Evolutionary conservation across 164 flowering plant species (phyloP).

Genomic region (Piper betle): DNA sequence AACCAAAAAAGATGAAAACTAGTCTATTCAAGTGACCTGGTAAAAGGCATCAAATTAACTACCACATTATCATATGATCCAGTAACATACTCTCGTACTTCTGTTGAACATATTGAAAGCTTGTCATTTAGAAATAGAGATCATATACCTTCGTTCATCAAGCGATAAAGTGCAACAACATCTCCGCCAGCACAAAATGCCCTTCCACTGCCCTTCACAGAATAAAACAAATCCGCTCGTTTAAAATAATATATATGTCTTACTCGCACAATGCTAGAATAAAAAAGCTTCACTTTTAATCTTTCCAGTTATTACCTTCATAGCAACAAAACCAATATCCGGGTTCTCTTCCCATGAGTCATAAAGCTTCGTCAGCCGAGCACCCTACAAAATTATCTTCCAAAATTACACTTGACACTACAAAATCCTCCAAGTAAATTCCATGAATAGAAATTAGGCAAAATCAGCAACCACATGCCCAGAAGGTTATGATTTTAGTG

Average conservation of each 20-base stretch:
- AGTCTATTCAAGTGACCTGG: no score
- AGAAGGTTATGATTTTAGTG: no score
- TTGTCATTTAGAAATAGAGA: no score
- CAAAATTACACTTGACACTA: background rate
- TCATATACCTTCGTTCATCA: constrained; percentile 42
- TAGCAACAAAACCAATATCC: constrained; percentile 62
- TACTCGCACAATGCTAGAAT: background rate
- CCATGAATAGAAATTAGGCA: background rate
- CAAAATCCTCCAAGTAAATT: background rate
- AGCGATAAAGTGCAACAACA: constrained; percentile 39
- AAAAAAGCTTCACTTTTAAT: background rate
- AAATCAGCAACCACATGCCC: background rate
- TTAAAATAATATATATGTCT: background rate
- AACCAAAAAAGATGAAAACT: no score
- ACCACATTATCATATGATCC: no score
- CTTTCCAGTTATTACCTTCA: constrained; percentile 66
- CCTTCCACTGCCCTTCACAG: constrained; percentile 62
- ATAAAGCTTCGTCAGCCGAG: constrained; percentile 57
- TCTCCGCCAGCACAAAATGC: constrained; percentile 83
- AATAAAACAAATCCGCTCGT: constrained; percentile 16
- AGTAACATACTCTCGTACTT: no score
- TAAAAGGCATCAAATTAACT: no score
- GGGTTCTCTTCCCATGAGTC: constrained; percentile 91
- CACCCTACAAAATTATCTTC: constrained; percentile 27
- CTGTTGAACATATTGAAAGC: no score